phyloP scores from a whole-genome alignment of 306 rosid genomes.

The Oxytropis ochrocephala region DNA sequence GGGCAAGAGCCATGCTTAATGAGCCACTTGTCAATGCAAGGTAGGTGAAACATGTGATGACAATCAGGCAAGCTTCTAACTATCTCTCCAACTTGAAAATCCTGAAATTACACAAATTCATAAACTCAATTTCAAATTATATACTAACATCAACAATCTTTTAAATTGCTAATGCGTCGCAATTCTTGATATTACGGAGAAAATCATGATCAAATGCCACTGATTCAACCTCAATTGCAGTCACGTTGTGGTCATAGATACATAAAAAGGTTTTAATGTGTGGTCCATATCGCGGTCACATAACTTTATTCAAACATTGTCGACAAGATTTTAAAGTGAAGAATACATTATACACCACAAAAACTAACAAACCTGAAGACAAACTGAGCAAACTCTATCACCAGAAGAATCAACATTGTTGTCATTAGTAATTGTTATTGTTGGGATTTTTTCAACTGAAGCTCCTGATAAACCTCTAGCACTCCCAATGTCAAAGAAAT shows the following conservation, averaged over 20 bases:
- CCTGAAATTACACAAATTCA: constrained; percentile 39
- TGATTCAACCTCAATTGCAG: no score
- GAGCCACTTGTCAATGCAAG: constrained; percentile 93
- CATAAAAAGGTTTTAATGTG: no score
- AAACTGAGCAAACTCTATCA: constrained; percentile 75
- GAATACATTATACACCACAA: background rate
- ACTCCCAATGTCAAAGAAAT: constrained; percentile 69
- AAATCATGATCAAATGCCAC: no score
- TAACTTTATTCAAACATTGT: no score
- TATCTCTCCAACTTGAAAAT: constrained; percentile 74
- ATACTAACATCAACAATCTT: background rate
- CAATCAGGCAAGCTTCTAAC: constrained; percentile 82
- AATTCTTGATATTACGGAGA: no score
- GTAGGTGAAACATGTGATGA: constrained; percentile 84
- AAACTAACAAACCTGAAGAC: constrained; percentile 67
- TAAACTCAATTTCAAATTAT: constrained; percentile 14
- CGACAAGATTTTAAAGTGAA: background rate
- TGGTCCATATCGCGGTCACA: no score
- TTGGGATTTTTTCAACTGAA: constrained; percentile 79
- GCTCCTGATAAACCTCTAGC: constrained; percentile 67
- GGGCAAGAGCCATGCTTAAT: constrained; percentile 86
- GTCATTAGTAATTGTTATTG: constrained; percentile 50
- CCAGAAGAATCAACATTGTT: constrained; percentile 68
- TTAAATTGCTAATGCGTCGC: no score
- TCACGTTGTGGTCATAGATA: no score